Percentiles rank a stretch among this genome's conserved stretches.
These are phyloP conservation scores for Saturnispora saitoi DNA, from an alignment of 805 yeast species.

Conservation along the genomic window DNA sequence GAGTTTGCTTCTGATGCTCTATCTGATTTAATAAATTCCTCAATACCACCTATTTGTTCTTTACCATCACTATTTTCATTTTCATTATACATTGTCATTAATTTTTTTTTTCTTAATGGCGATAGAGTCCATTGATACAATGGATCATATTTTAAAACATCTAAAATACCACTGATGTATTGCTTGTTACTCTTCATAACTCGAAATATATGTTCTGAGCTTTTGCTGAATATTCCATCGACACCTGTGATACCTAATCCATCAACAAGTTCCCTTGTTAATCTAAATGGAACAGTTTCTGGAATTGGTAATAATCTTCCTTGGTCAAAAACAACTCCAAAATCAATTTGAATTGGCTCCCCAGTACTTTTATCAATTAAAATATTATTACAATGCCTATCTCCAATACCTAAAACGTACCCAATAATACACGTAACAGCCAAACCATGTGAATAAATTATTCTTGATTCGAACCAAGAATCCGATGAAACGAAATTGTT, in stretches of 20 bases:
- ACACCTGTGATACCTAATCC: slow-evolving; percentile 88
- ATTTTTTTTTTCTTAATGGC: slow-evolving; percentile 50
- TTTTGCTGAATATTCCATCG: slow-evolving; percentile 63
- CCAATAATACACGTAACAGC: slow-evolving; percentile 87
- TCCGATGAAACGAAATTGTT: slow-evolving; percentile 58
- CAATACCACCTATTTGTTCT: slow-evolving; percentile 5
- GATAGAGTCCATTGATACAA: slow-evolving; percentile 86
- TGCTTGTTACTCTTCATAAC: slow-evolving; percentile 59
- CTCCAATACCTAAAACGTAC: slow-evolving; percentile 84
- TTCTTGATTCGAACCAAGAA: slow-evolving; percentile 63
- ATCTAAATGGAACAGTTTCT: slow-evolving; percentile 86
- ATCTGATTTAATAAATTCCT: slow-evolving; percentile 19
- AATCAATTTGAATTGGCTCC: slow-evolving; percentile 90
- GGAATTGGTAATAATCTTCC: slow-evolving; percentile 81
- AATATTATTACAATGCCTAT: slow-evolving; percentile 87
- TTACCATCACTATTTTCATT: slow-evolving; percentile 13
- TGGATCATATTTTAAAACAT: slow-evolving; percentile 87
- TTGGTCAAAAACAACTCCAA: slow-evolving; percentile 95
- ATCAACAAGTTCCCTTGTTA: slow-evolving; percentile 85
- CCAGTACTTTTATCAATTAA: slow-evolving; percentile 75
- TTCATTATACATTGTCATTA: slow-evolving; percentile 34
- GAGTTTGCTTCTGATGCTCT: slow-evolving; percentile 64
- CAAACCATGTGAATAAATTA: slow-evolving; percentile 62
- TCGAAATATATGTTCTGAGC: slow-evolving; percentile 64
- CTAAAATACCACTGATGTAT: slow-evolving; percentile 70